phyloP scores from a whole-genome alignment of 352 stramenopile species.

The Achlya hypogyna region DNA sequence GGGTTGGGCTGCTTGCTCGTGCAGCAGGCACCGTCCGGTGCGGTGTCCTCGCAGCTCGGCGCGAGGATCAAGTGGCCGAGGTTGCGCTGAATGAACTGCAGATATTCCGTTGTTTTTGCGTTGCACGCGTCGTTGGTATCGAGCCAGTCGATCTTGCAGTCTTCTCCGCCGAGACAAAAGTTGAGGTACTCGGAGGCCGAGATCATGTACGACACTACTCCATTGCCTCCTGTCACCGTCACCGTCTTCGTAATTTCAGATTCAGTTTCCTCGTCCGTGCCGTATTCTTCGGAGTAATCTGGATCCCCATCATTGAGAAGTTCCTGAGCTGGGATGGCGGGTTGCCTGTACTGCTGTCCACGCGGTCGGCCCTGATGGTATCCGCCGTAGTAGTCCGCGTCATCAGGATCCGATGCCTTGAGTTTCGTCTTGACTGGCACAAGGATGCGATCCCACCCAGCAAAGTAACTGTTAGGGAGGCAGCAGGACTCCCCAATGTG shows the following conservation, averaged over 20 bases:
- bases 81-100: constrained; percentile 13
- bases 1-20: not conserved
- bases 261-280: too few species aligned
- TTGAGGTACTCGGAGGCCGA: constrained; percentile 8
- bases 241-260: too few species aligned
- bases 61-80: constrained; percentile 11
- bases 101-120: not conserved
- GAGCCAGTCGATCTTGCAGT: not conserved
- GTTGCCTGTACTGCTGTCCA: not conserved
- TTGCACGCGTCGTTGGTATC: not conserved
- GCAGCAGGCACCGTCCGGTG: constrained; percentile 17
- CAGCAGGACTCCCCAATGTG: constrained; percentile 21
- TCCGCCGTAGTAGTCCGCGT: not conserved
- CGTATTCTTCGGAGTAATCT: not conserved
- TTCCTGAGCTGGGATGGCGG: not conserved
- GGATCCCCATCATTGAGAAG: not conserved
- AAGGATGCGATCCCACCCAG: constrained; percentile 12
- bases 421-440: not conserved
- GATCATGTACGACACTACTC: constrained; percentile 8
- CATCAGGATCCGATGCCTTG: not conserved
- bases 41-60: not conserved
- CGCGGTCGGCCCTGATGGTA: not conserved
- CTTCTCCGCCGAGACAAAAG: not conserved
- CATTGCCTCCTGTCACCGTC: too few species aligned
- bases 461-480: constrained; percentile 17